Base-by-base conservation (phyloP, 306 rosid genomes). In the Mimosa bimucronata region DNA sequence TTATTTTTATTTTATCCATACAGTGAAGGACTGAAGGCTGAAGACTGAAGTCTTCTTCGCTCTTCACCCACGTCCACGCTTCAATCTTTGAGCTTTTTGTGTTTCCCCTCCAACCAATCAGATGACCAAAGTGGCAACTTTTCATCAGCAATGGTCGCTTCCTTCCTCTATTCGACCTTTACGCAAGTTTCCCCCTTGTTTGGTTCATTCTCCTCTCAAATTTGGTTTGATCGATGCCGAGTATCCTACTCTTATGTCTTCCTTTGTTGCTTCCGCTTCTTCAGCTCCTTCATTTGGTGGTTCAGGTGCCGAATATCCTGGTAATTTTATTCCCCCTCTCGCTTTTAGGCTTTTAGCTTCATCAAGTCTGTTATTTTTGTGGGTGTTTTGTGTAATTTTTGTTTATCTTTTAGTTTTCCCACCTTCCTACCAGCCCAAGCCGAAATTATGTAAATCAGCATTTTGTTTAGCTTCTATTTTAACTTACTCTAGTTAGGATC, bases 251-350 rank as follows among this genome's bases (percentile, higher is more conserved):
- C 80, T 75, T 71, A 64, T 31, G 9, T 74, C 77, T 57, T 74
- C 19, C 53, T 75, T 79, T 37, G 9, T 66, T 67, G 85, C 82
- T 77, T 86, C 89, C 9, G 81, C 85, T 71, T 83, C 89, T 85
- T 88, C 94, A 81, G 86, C 94, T 75, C 82, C 97, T 46, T 80
- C 90, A 25, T 15, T 89, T 60, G 18, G 86, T 38, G 90, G 93
- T 82, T 89, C 94, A 46, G 91, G 89, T 34, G 87, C 94, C 31
- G 87, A 88, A 50, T 90, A 80, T 80, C 30, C 92, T 1, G 94
- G 94, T 91, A 86, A 48, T n/a, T 46, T 64, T 4, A 2, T 75
- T 69, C 67, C 55, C 67, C 19, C 52, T 53, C 69, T 26, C 25
- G 30, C 34, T 3, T 11, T 50, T 61, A 3, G 26, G 23, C 34